Evolutionary conservation across 768 basidiomycete species (phyloP).

Genomic region (Paxillus involutus): DNA sequence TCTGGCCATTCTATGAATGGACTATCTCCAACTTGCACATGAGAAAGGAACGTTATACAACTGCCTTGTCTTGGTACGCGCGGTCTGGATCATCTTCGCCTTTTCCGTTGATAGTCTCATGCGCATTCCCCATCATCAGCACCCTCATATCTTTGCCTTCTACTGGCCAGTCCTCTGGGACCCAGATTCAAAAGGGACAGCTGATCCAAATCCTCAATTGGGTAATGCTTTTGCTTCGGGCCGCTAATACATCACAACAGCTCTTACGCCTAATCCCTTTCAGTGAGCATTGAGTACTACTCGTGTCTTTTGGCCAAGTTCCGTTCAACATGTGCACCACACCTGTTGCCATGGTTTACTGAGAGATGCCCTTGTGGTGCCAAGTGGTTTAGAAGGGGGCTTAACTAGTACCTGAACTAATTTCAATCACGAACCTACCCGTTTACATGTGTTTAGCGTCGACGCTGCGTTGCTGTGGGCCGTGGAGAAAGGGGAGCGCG

Average conservation of each 20-base stretch:
- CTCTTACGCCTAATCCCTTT: conserved; percentile 7
- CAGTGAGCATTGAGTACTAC: background rate
- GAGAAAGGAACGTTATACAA: background rate
- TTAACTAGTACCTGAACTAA: background rate
- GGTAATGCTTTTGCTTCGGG: background rate
- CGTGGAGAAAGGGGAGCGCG: background rate
- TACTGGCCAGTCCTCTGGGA: background rate
- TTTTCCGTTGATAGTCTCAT: background rate
- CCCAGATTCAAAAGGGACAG: background rate
- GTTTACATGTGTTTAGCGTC: background rate
- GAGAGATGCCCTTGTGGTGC: background rate
- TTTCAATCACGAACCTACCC: background rate
- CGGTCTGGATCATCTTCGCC: background rate
- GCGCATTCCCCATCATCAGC: background rate
- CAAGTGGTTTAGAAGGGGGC: background rate
- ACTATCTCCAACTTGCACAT: background rate
- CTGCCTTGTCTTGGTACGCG: background rate
- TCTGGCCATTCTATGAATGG: background rate
- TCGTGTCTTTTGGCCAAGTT: background rate
- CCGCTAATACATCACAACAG: background rate
- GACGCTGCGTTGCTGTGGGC: conserved; percentile 9
- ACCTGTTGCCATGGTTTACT: background rate
- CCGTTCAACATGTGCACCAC: background rate
- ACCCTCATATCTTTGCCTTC: background rate
- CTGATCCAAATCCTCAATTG: background rate